A percentile compares a stretch with the other conserved stretches of the same genome.
These are phyloP conservation scores for Psilocybe cyanescens DNA, from an alignment of 768 basidiomycete genomes.

Conservation along the genomic window DNA sequence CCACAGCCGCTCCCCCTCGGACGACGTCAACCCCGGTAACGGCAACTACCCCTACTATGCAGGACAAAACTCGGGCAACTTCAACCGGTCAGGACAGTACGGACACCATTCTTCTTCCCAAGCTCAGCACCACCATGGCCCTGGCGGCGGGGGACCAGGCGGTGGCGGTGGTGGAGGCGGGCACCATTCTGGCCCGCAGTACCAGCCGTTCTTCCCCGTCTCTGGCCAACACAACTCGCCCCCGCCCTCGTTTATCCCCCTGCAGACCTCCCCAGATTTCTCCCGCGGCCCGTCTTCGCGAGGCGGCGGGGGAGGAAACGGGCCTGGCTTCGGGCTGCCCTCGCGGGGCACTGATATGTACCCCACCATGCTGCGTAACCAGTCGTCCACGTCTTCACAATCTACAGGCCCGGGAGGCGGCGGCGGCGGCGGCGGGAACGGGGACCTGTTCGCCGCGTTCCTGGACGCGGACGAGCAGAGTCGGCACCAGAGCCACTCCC, in stretches of 20 bases:
- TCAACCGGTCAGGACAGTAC: conserved; percentile 12
- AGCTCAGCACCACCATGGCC: neutral
- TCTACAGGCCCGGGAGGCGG: conserved; percentile 17
- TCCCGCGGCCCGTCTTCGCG: conserved; percentile 17
- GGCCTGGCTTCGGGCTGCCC: conserved; percentile 14
- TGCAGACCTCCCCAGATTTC: conserved; percentile 28
- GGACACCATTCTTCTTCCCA: conserved; percentile 12
- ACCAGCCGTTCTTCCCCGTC: conserved; percentile 31
- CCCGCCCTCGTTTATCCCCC: conserved; percentile 34
- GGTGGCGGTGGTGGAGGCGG: conserved; percentile 7
- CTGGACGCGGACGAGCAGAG: conserved; percentile 33
- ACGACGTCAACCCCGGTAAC: conserved; percentile 18
- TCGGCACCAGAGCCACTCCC: conserved; percentile 21
- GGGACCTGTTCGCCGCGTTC: conserved; percentile 27
- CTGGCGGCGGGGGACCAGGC: too few species aligned
- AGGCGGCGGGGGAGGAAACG: conserved; percentile 12
- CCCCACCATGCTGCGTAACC: conserved; percentile 15
- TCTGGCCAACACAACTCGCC: conserved; percentile 23
- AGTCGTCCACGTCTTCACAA: conserved; percentile 14
- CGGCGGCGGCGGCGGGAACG: conserved; percentile 15
- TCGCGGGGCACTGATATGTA: conserved; percentile 16
- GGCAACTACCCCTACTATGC: conserved; percentile 19
- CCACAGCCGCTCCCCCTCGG: conserved; percentile 22
- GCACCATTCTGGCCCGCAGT: conserved; percentile 24
- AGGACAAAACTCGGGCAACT: conserved; percentile 9